Percentiles rank a stretch among this genome's conserved stretches.
Evolutionary conservation across 1,139 yeast species (phyloP).

Genomic region (Geotrichum candidum): DNA sequence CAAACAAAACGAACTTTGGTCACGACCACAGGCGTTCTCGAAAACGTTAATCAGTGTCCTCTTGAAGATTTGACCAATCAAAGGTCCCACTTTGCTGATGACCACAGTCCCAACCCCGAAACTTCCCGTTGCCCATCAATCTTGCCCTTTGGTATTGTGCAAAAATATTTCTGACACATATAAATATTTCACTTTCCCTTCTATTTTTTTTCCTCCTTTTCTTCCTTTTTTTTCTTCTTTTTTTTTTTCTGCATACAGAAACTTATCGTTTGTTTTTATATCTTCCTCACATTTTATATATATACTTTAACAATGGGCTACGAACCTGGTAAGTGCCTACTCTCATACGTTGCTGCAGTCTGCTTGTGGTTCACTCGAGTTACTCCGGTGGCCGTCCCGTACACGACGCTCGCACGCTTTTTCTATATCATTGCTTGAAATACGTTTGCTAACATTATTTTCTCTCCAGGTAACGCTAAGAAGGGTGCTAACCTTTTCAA

Average conservation of each 20-base stretch:
- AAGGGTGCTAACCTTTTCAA: constrained; percentile 98
- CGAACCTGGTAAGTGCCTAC: constrained; percentile 1
- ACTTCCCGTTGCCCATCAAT: not conserved
- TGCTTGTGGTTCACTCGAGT: too few species aligned
- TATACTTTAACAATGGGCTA: not conserved
- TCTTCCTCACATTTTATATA: not conserved
- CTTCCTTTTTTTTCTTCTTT: not conserved
- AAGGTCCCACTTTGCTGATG: not conserved
- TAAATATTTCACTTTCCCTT: constrained; percentile 4
- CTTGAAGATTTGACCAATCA: not conserved
- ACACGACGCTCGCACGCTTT: too few species aligned
- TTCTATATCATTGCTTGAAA: not conserved
- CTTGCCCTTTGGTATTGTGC: not conserved
- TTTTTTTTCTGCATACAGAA: not conserved
- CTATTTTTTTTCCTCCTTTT: not conserved
- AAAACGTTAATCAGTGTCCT: not conserved
- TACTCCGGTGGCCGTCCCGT: too few species aligned
- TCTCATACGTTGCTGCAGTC: too few species aligned
- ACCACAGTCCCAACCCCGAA: not conserved
- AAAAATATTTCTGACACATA: not conserved
- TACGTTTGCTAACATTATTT: not conserved
- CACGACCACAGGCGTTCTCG: not conserved
- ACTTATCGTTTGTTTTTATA: not conserved
- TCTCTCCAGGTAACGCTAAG: constrained; percentile 69
- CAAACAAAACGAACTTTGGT: not conserved